Percentiles rank a stretch among this genome's conserved stretches.
Conservation (phyloP, 2,329 filamentous ascomycete genomes). For the Trichoderma semiorbis region DNA sequence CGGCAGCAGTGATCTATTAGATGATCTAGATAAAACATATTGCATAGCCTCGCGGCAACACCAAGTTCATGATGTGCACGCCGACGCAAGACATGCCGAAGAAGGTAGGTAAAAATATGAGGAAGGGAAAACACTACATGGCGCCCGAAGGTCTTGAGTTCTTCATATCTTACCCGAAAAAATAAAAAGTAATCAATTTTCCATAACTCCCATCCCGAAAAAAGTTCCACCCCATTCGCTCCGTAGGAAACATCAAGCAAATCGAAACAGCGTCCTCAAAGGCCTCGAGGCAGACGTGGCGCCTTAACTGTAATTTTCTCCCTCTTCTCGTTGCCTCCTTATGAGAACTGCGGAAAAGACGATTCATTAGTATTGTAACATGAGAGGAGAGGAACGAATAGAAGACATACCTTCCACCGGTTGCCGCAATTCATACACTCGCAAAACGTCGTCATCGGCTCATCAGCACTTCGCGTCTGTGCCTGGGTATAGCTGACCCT, state of each 20-base stretch:
- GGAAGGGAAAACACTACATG: background rate
- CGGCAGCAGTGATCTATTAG: constrained; percentile 13
- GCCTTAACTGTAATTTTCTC: background rate
- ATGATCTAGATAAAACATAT: constrained; percentile 11
- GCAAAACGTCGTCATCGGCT: constrained; percentile 80
- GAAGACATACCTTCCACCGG: constrained; percentile 63
- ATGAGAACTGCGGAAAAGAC: background rate
- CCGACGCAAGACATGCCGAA: background rate
- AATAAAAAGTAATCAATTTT: background rate
- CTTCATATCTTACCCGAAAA: background rate
- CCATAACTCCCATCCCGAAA: constrained; percentile 18
- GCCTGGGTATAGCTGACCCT: constrained; percentile 96
- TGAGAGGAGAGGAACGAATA: background rate
- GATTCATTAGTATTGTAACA: background rate
- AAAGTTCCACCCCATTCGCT: constrained; percentile 1
- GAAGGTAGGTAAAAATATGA: background rate
- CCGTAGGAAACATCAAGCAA: constrained; percentile 3
- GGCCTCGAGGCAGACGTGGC: background rate
- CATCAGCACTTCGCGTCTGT: constrained; percentile 92
- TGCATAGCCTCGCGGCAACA: background rate
- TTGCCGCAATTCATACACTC: constrained; percentile 68
- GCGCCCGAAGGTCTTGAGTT: background rate
- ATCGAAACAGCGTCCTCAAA: background rate
- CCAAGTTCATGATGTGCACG: background rate
- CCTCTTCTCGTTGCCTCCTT: background rate